A percentile compares a stretch with the other conserved stretches of the same genome.
These are phyloP conservation scores for Rhodotorula babjevae DNA, from an alignment of 768 basidiomycete species.

Conservation along the genomic window DNA sequence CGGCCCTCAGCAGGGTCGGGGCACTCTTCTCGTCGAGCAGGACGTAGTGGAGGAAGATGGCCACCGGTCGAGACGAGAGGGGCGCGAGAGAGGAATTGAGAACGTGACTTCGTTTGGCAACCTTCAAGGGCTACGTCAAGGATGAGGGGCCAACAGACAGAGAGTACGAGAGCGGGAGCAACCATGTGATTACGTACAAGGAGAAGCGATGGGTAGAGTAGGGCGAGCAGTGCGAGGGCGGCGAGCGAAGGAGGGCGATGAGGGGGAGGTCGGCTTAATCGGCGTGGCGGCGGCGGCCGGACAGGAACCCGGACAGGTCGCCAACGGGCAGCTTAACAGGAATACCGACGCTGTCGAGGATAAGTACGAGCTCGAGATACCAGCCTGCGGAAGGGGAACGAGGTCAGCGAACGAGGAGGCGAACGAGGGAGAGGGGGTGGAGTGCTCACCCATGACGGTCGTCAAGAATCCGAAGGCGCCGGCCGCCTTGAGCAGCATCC, in stretches of 20 bases:
- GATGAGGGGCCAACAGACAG: too few relatives aligned
- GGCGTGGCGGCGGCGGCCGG: background rate
- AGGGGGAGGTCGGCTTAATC: background rate
- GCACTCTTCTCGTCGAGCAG: background rate
- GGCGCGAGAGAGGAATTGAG: background rate
- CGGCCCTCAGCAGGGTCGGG: background rate
- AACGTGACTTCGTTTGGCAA: too few relatives aligned
- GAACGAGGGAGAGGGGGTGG: background rate
- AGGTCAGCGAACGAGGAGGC: background rate
- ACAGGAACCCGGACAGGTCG: constrained; percentile 40
- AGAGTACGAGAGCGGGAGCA: too few relatives aligned
- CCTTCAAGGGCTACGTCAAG: too few relatives aligned
- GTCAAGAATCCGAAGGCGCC: constrained; percentile 42
- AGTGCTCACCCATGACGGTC: constrained; percentile 24
- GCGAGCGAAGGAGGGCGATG: background rate
- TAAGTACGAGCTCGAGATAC: constrained; percentile 34
- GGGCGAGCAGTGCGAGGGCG: too few relatives aligned
- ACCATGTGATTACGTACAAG: too few relatives aligned
- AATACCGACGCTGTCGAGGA: constrained; percentile 38
- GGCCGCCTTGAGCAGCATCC: constrained; percentile 29
- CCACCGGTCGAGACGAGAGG: too few relatives aligned
- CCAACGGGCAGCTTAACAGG: constrained; percentile 43
- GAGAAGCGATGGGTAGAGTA: too few relatives aligned
- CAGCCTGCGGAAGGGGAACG: constrained; percentile 2
- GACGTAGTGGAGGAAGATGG: background rate